Evolutionary conservation across 169 alveolate species (phyloP).

Genomic region (Plasmodium vivax): DNA sequence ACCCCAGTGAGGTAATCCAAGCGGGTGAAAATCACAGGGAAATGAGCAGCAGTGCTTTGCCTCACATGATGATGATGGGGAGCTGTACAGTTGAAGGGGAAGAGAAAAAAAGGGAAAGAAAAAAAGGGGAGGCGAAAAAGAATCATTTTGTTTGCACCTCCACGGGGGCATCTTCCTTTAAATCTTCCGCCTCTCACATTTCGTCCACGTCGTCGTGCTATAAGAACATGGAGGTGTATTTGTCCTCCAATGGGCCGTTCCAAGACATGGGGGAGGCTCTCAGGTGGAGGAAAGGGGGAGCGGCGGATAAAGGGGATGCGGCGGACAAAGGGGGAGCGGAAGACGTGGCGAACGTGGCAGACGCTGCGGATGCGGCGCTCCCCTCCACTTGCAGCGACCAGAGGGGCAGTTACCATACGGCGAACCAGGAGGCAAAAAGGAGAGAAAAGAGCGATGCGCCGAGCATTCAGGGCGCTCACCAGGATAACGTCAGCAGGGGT

Average conservation of each 20-base stretch:
- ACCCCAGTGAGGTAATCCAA: not conserved
- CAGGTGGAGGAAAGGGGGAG: not conserved
- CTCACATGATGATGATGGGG: not conserved
- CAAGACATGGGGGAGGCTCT: not conserved
- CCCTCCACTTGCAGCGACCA: not conserved
- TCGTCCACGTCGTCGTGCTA: conserved; percentile 59
- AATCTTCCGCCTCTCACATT: conserved; percentile 52
- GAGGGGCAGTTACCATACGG: not conserved
- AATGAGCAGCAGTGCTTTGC: not conserved
- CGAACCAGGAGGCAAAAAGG: not conserved
- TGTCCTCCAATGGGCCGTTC: not conserved
- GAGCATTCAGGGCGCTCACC: not conserved
- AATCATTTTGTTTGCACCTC: not conserved
- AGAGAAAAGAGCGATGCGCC: not conserved
- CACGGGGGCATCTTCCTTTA: conserved; percentile 48
- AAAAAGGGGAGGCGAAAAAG: not conserved
- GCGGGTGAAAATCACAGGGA: not conserved
- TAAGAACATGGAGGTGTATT: conserved; percentile 14
- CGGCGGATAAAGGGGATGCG: not conserved
- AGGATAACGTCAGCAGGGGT: not conserved
- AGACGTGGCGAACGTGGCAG: not conserved
- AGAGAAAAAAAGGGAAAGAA: not conserved
- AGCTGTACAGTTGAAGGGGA: not conserved
- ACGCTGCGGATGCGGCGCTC: not conserved
- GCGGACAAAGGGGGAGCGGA: not conserved